Evolutionary conservation across 345 rosid species (phyloP).

Genomic region (Erucastrum elatum): DNA sequence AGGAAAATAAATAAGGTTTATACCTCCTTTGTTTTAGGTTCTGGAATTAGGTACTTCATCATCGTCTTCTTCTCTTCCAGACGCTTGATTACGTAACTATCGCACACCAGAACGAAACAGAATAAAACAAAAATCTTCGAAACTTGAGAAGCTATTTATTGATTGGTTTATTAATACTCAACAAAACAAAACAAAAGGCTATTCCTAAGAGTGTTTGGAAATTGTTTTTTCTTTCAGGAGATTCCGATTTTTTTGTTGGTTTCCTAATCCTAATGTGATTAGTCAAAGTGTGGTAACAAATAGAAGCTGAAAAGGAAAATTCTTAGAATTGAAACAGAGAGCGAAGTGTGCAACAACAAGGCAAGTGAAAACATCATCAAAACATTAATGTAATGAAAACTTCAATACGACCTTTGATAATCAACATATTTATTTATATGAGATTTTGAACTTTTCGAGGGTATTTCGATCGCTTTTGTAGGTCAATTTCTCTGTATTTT

Average conservation of each 20-base stretch:
- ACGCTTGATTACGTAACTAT: conserved; percentile 1
- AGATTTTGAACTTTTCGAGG: background rate
- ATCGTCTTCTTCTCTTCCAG: conserved; percentile 5
- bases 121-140: background rate
- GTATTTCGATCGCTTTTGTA: conserved; percentile 14
- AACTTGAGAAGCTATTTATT: background rate
- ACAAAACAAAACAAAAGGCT: background rate
- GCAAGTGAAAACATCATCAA: background rate
- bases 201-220: background rate
- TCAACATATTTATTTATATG: conserved; percentile 2
- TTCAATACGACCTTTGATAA: conserved; percentile 20
- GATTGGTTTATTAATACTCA: background rate
- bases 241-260: background rate
- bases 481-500: conserved; percentile 14
- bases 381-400: background rate
- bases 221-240: background rate
- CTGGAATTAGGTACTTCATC: conserved; percentile 34
- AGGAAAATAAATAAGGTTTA: background rate
- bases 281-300: conserved; percentile 10
- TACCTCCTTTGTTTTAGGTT: conserved; percentile 41
- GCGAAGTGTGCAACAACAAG: conserved; percentile 14
- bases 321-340: background rate
- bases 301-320: conserved; percentile 10
- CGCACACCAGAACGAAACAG: background rate
- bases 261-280: conserved; percentile 9